phyloP scores from a whole-genome alignment of 2,329 filamentous ascomycete species.

The Phyllosticta paracitricarpa region DNA sequence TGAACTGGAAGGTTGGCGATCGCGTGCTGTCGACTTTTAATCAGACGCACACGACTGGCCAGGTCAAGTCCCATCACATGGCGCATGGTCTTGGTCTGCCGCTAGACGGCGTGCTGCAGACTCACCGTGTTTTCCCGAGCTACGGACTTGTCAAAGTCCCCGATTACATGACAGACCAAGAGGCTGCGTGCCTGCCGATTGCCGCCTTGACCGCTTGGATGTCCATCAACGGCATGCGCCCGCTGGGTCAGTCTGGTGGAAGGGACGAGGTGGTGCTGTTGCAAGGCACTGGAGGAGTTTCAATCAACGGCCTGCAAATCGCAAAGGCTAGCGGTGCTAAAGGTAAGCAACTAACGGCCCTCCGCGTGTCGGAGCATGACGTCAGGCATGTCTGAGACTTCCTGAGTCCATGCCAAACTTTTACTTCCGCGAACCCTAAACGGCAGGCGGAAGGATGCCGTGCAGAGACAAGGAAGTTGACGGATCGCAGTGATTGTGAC shows the following conservation, averaged over 20 bases:
- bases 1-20: conserved; percentile 46
- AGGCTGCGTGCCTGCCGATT: conserved; percentile 52
- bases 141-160: conserved; percentile 48
- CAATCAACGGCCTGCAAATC: conserved; percentile 31
- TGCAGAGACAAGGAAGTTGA: background rate
- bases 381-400: background rate
- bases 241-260: conserved; percentile 42
- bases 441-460: background rate
- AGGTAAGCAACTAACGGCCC: conserved; percentile 1
- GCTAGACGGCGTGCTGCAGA: conserved; percentile 45
- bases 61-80: conserved; percentile 47
- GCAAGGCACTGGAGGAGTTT: conserved; percentile 37
- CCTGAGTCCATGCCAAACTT: background rate
- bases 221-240: conserved; percentile 51
- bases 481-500: conserved; percentile 32
- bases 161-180: conserved; percentile 47
- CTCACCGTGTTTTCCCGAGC: conserved; percentile 51
- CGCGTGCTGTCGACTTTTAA: conserved; percentile 60
- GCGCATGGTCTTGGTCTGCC: conserved; percentile 51
- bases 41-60: conserved; percentile 46
- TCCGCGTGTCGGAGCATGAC: background rate
- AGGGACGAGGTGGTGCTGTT: conserved; percentile 27
- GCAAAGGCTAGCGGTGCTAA: conserved; percentile 34
- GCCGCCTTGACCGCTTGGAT: conserved; percentile 57
- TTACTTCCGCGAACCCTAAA: background rate